These are phyloP conservation scores for Microbotryum lychnidis-dioicae DNA, from an alignment of 1,284 basidiomycete genomes.

Conservation along the genomic window DNA sequence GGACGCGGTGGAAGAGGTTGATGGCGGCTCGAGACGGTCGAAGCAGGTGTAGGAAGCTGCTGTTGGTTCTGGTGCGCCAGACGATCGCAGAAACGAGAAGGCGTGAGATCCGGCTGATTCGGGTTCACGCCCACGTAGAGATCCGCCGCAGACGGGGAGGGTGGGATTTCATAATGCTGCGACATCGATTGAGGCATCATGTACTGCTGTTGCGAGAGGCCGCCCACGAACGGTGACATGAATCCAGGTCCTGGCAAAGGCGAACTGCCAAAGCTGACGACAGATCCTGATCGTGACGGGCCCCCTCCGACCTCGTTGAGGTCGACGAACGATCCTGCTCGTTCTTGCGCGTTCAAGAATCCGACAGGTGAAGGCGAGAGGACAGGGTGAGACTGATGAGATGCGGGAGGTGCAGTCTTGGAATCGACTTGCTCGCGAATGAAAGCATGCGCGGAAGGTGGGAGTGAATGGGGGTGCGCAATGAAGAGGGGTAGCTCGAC, in stretches of 20 bases:
- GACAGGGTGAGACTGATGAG: background rate
- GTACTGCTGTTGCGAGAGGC: too few species aligned
- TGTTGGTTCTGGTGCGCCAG: conserved; percentile 6
- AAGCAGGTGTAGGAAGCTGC: background rate
- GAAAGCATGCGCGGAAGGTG: conserved; percentile 26
- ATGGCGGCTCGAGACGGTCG: background rate
- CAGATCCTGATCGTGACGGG: background rate
- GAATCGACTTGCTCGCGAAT: conserved; percentile 2
- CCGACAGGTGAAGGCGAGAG: background rate
- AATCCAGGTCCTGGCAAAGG: too few species aligned
- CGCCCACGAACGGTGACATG: too few species aligned
- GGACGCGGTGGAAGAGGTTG: conserved; percentile 9
- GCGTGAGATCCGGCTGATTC: conserved; percentile 12
- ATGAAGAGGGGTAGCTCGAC: conserved; percentile 36
- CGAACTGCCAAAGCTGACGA: background rate
- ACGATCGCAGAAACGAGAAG: conserved; percentile 17
- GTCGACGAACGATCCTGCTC: background rate
- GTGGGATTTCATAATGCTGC: too few species aligned
- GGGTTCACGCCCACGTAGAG: conserved; percentile 13
- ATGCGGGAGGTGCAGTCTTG: background rate
- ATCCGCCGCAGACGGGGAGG: background rate
- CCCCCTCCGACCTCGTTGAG: background rate
- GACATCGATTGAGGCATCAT: too few species aligned
- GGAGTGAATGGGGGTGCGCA: conserved; percentile 34
- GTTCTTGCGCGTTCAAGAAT: background rate